Conservation (phyloP, 176 grass and related monocot genomes). For the Carex pumila region DNA sequence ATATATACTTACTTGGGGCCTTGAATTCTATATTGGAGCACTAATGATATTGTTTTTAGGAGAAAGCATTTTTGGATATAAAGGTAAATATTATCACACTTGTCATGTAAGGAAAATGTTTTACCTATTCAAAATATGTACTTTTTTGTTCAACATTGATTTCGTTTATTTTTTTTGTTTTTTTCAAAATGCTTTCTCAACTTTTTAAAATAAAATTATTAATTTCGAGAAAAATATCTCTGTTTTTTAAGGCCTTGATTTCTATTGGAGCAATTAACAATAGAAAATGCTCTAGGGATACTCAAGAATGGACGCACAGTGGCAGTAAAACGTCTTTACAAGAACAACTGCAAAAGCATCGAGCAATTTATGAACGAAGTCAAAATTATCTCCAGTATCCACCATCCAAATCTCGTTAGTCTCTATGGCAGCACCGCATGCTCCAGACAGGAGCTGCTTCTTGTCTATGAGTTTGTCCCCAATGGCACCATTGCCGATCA, state of each 20-base stretch:
- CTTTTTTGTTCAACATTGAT: not conserved
- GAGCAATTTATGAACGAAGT: slow-evolving; percentile 90
- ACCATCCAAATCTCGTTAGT: slow-evolving; percentile 63
- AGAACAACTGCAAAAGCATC: slow-evolving; percentile 50
- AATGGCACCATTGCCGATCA: slow-evolving; percentile 95
- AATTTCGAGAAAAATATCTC: not conserved
- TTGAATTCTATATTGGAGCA: not conserved
- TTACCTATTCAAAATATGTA: too few species aligned
- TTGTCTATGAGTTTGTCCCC: slow-evolving; percentile 72
- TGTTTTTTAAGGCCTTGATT: not conserved
- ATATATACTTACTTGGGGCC: too few species aligned
- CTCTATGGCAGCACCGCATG: slow-evolving; percentile 74
- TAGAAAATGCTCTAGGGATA: slow-evolving; percentile 26
- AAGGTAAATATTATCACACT: not conserved
- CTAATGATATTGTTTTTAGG: too few species aligned
- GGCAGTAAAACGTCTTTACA: slow-evolving; percentile 77
- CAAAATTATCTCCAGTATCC: slow-evolving; percentile 51
- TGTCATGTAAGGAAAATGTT: not conserved
- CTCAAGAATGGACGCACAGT: slow-evolving; percentile 64
- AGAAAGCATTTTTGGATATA: too few species aligned
- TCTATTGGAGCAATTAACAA: not conserved
- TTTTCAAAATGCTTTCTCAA: not conserved
- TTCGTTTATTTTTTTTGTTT: not conserved
- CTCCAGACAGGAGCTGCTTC: slow-evolving; percentile 57
- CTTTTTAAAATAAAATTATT: not conserved